phyloP scores from a whole-genome alignment of 2,329 filamentous ascomycete species.

The Neonectria magnoliae region DNA sequence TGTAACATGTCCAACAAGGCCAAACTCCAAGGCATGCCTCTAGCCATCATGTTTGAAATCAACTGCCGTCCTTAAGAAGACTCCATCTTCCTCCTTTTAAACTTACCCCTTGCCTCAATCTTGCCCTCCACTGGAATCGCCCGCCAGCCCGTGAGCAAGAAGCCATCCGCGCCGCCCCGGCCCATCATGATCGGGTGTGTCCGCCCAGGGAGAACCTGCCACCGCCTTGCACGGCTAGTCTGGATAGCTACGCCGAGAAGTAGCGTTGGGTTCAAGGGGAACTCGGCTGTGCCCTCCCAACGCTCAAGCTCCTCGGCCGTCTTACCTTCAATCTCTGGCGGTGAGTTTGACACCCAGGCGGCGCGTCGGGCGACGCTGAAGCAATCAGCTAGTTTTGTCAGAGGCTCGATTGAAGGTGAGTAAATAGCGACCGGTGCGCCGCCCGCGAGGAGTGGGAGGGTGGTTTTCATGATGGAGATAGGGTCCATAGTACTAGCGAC shows the following conservation, averaged over 20 bases:
- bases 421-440: constrained; percentile 90
- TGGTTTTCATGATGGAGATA: constrained; percentile 75
- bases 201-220: constrained; percentile 91
- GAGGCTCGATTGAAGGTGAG: constrained; percentile 80
- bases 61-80: constrained; percentile 28
- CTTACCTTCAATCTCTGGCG: constrained; percentile 56
- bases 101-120: constrained; percentile 84
- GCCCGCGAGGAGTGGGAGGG: constrained; percentile 82
- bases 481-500: constrained; percentile 87
- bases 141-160: constrained; percentile 83
- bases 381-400: constrained; percentile 80
- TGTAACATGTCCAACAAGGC: constrained; percentile 19
- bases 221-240: constrained; percentile 79
- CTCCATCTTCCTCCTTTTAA: constrained; percentile 73
- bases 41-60: constrained; percentile 10
- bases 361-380: constrained; percentile 84
- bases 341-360: constrained; percentile 72
- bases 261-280: constrained; percentile 87
- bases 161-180: constrained; percentile 88
- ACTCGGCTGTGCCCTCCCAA: constrained; percentile 75
- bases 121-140: constrained; percentile 82
- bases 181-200: constrained; percentile 96
- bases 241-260: constrained; percentile 84
- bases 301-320: constrained; percentile 61
- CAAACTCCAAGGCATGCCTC: constrained; percentile 6